Conservation (phyloP, 2,329 filamentous ascomycete species). For the Arthrocladium fulminans region DNA sequence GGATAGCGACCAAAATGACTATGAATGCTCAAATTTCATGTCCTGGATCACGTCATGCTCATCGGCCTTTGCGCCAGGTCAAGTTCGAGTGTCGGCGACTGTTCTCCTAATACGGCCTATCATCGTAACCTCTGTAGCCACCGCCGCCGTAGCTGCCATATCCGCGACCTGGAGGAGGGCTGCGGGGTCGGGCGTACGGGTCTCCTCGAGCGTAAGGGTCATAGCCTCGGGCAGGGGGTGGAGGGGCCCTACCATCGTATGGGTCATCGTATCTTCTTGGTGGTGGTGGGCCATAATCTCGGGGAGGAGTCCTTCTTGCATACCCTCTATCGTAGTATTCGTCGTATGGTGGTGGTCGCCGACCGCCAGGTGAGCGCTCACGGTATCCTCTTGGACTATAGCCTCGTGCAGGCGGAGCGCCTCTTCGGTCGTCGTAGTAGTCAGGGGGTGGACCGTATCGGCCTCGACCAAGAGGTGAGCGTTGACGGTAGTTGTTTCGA, state of each 20-base stretch:
- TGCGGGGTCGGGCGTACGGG: slow-evolving; percentile 27
- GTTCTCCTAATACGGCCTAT: slow-evolving; percentile 19
- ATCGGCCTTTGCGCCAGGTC: not conserved
- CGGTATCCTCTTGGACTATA: slow-evolving; percentile 86
- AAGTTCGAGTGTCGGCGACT: not conserved
- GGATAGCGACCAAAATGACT: too few relatives aligned
- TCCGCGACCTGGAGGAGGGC: slow-evolving; percentile 15
- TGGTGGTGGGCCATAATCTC: slow-evolving; percentile 63
- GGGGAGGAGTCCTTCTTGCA: slow-evolving; percentile 71
- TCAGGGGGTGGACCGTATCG: slow-evolving; percentile 53
- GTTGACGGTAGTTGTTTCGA: slow-evolving; percentile 60
- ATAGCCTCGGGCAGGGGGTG: slow-evolving; percentile 47
- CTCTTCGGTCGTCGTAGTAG: slow-evolving; percentile 78
- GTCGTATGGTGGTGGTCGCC: slow-evolving; percentile 60
- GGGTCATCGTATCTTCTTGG: slow-evolving; percentile 63
- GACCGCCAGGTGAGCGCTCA: slow-evolving; percentile 57
- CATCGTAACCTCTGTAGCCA: slow-evolving; percentile 21
- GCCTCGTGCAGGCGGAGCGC: slow-evolving; percentile 64
- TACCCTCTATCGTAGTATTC: slow-evolving; percentile 77
- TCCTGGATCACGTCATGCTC: not conserved
- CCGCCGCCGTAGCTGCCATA: slow-evolving; percentile 17
- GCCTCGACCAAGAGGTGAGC: slow-evolving; percentile 63
- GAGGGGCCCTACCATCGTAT: slow-evolving; percentile 49
- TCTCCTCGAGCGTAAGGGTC: slow-evolving; percentile 48
- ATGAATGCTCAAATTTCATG: too few relatives aligned